These are phyloP conservation scores for Pelargonium exstipulatum DNA, from an alignment of 441 rosid species.

Conservation along the genomic window DNA sequence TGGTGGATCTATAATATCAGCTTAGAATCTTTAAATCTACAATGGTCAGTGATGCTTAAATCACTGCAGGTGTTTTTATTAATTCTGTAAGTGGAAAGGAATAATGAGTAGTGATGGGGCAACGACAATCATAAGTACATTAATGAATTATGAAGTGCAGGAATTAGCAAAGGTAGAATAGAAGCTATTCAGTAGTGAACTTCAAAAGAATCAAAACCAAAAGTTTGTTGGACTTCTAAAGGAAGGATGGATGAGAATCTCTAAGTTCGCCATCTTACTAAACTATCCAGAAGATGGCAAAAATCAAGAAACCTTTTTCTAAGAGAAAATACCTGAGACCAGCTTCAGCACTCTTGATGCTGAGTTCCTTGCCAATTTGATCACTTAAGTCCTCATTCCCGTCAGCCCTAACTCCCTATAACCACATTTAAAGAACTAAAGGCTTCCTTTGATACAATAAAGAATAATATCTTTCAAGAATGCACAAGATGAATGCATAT, in stretches of 20 bases:
- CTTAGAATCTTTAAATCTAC: not conserved
- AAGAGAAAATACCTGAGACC: conserved; percentile 52
- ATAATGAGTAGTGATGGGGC: not conserved
- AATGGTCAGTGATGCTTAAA: not conserved
- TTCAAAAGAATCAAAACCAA: no score
- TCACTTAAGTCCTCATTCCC: conserved; percentile 50
- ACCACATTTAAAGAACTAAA: not conserved
- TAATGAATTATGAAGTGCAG: not conserved
- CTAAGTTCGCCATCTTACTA: no score
- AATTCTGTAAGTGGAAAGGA: not conserved
- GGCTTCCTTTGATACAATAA: not conserved
- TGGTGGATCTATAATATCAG: not conserved
- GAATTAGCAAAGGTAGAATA: not conserved
- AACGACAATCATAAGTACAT: not conserved
- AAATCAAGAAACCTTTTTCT: not conserved
- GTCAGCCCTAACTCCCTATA: conserved; percentile 68
- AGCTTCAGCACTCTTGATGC: conserved; percentile 58
- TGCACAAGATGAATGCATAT: not conserved
- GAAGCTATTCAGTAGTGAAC: no score
- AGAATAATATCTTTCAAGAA: not conserved
- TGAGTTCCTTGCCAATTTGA: conserved; percentile 58
- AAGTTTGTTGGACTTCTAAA: not conserved
- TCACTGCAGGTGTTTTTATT: not conserved
- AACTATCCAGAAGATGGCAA: conserved; percentile 8
- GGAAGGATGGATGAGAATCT: not conserved